Base-by-base conservation (phyloP, 352 stramenopile genomes). In the Phytophthora tentaculata region DNA sequence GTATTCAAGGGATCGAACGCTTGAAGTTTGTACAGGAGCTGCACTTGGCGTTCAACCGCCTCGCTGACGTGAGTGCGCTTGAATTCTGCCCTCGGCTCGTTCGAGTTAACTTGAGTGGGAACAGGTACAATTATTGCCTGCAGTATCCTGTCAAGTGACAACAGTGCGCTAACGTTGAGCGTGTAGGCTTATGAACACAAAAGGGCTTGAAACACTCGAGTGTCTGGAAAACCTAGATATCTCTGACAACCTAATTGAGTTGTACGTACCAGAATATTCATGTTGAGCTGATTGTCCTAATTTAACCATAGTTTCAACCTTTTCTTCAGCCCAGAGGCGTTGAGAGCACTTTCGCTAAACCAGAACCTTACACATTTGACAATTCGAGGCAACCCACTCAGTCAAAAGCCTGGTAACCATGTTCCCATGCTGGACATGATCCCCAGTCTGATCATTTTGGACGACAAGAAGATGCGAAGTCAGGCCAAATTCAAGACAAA, bases 211-310 rank as follows among this genome's bases (percentile, higher is more conserved):
- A 69, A 81, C 79, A 47, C 81, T 94, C 1, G 62, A 73, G 8
- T 71, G 54, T 14, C 71, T 94, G n/a, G 79, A 91, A 49, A 75
- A 81, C 48, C 49, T 94, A 29, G 81, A 92, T 17, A 49, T 94
- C 3, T 92, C 83, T 0, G 86, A 94, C 41, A 92, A 94, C 49
- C 76, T 94, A 43, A 90, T 94, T 37, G 84, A 92, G 53, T 75
- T 76, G 86, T 91, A 80, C 57, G 83, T 76, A 6, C 2, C 53
- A 51, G 8, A 49, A 26, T 43, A n/a, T 50, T 9, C 9, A 9
- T 39, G 2, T 50, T 16, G 17, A 3, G 3, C 28, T 26, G 28
- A 50, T 12, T 32, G n/a, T 20, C 22, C 41, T 55, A 26, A 41
- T 8, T 29, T 17, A 20, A 48, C 41, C 17, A 39, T 58, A 3